Evolutionary conservation across 2,329 filamentous ascomycete species (phyloP).

Genomic region (Xylariaceae sp.): DNA sequence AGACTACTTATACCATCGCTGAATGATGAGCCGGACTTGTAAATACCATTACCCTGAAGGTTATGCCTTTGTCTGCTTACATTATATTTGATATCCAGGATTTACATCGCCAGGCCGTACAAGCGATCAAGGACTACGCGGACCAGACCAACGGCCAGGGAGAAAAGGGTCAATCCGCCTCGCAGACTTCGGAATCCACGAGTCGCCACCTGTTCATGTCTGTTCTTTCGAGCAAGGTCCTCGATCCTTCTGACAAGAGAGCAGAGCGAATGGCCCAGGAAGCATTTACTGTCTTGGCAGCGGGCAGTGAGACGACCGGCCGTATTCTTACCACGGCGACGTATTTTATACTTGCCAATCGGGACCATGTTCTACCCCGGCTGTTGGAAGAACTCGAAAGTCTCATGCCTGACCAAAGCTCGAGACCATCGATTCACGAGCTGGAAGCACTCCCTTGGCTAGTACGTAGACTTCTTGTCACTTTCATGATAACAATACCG

Average conservation of each 20-base stretch:
- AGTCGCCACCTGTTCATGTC: not conserved
- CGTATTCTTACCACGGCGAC: constrained; percentile 8
- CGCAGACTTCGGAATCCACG: too few relatives aligned
- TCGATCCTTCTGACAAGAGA: not conserved
- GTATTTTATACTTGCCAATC: constrained; percentile 14
- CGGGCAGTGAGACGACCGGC: constrained; percentile 14
- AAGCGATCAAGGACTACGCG: not conserved
- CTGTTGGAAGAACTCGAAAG: constrained; percentile 12
- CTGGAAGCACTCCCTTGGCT: constrained; percentile 18
- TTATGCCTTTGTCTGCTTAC: not conserved
- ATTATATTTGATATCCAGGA: not conserved
- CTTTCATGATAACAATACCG: not conserved
- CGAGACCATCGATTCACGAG: constrained; percentile 14
- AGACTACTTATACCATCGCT: not conserved
- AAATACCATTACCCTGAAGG: too few relatives aligned
- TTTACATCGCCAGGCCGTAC: not conserved
- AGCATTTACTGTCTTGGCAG: constrained; percentile 16
- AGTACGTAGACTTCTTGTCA: constrained; percentile 1
- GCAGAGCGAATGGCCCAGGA: constrained; percentile 15
- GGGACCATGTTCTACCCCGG: constrained; percentile 8
- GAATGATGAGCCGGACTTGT: not conserved
- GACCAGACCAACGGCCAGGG: not conserved
- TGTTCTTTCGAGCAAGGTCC: constrained; percentile 10
- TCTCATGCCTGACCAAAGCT: not conserved
- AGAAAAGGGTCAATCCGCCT: not conserved